Evolutionary conservation across 305 asterid species (phyloP).

Genomic region (Fraxinus ornus): DNA sequence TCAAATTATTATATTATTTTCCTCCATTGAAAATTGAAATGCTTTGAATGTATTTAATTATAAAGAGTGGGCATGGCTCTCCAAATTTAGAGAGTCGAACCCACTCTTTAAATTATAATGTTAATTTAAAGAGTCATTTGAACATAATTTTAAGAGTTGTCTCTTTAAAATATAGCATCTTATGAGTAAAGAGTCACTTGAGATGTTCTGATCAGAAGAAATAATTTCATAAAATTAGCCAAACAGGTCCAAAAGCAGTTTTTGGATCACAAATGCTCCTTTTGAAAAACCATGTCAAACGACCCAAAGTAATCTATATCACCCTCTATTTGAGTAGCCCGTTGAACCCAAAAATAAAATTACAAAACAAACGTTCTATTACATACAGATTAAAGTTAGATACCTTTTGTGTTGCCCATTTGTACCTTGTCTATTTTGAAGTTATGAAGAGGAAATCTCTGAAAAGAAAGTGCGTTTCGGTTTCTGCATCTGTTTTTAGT

Average conservation of each 20-base stretch:
- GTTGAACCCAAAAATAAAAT: background rate
- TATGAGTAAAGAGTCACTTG: background rate
- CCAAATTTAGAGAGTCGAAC: background rate
- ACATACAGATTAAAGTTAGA: background rate
- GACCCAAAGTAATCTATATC: background rate
- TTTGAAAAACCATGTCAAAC: background rate
- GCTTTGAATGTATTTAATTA: background rate
- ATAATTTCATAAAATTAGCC: background rate
- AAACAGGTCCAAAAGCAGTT: background rate
- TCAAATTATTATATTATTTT: background rate
- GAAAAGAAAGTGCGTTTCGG: background rate
- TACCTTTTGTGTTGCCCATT: background rate
- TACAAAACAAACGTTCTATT: background rate
- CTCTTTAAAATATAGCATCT: background rate
- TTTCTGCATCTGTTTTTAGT: background rate
- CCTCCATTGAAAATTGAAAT: background rate
- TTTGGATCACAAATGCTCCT: background rate
- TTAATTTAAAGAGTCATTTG: background rate
- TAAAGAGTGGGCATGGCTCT: background rate
- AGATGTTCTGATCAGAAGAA: background rate
- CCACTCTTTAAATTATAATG: background rate
- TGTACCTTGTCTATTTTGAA: background rate
- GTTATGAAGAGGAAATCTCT: background rate
- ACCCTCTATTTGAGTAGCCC: background rate
- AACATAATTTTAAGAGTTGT: too few relatives aligned